Conservation (phyloP, 2,329 filamentous ascomycete genomes). For the Colletotrichum cuscutae region DNA sequence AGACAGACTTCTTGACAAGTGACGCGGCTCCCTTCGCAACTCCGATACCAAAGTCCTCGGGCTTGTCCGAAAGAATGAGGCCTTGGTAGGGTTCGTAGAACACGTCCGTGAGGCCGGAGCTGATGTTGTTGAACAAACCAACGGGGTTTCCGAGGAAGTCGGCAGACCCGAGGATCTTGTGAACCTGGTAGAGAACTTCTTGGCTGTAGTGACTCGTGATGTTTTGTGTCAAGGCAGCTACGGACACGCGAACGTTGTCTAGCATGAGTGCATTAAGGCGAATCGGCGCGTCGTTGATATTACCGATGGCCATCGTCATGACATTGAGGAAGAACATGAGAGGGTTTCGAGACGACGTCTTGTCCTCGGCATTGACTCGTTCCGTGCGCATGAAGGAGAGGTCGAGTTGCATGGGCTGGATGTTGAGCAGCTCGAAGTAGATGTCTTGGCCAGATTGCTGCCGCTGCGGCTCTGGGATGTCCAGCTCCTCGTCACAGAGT, state of each 20-base stretch:
- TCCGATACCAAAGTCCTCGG: conserved; percentile 92
- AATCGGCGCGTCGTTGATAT: conserved; percentile 97
- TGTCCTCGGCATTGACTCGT: conserved; percentile 94
- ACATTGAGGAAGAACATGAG: conserved; percentile 99
- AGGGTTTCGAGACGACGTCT: conserved; percentile 88
- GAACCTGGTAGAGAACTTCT: conserved; percentile 93
- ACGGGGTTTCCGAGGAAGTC: conserved; percentile 98
- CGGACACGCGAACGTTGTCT: conserved; percentile 93
- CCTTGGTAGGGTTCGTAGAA: conserved; percentile 99
- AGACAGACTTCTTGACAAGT: conserved; percentile 98
- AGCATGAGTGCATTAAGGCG: conserved; percentile 93
- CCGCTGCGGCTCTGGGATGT: conserved; percentile 90
- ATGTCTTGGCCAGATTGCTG: conserved; percentile 90
- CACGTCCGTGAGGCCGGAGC: conserved; percentile 95
- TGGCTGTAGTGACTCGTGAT: conserved; percentile 96
- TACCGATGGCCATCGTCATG: conserved; percentile 98
- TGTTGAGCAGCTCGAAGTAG: conserved; percentile 96
- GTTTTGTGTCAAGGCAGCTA: conserved; percentile 84
- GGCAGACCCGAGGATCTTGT: conserved; percentile 96
- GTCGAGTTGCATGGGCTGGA: conserved; percentile 98
- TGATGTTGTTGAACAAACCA: conserved; percentile 97
- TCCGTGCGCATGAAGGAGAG: conserved; percentile 97
- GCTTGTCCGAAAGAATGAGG: conserved; percentile 93
- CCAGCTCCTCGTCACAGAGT: conserved; percentile 88
- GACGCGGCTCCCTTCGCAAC: conserved; percentile 97